Evolutionary conservation across 73 alveolate genomes (phyloP).

Genomic region (Paraurostyla sp.): DNA sequence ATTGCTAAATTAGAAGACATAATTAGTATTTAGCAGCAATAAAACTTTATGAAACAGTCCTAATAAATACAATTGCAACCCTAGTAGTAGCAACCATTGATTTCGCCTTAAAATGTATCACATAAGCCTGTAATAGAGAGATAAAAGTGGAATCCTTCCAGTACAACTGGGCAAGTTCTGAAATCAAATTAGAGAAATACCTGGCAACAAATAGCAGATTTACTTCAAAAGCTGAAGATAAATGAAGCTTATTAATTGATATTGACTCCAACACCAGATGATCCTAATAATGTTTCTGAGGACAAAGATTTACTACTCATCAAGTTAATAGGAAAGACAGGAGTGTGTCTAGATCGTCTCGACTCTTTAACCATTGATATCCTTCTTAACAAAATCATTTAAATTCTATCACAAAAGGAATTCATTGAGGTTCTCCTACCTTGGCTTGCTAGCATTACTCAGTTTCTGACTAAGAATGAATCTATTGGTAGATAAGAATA

Average conservation of each 20-base stretch:
- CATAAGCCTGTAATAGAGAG: too few relatives aligned
- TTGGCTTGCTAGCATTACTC: conserved; percentile 44
- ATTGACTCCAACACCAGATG: neutral
- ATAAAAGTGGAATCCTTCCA: too few relatives aligned
- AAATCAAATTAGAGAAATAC: neutral
- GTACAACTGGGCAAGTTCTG: too few relatives aligned
- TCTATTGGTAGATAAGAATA: neutral
- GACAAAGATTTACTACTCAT: conserved; percentile 34
- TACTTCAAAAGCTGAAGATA: neutral
- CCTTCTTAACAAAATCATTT: conserved; percentile 17
- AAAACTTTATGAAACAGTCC: neutral
- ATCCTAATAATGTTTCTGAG: neutral
- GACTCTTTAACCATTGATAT: conserved; percentile 14
- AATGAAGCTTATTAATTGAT: conserved; percentile 2
- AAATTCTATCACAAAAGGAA: conserved; percentile 30
- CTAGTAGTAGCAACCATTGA: neutral
- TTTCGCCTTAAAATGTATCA: too few relatives aligned
- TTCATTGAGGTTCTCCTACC: conserved; percentile 71
- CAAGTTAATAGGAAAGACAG: conserved; percentile 63
- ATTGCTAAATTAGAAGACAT: conserved; percentile 29
- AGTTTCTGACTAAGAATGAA: neutral
- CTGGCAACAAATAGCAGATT: neutral
- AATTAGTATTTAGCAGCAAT: neutral
- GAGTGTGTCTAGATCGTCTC: conserved; percentile 50
- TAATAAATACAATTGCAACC: neutral